These are phyloP conservation scores for Tagetes patula DNA, from an alignment of 129 eudicot genomes.

Conservation along the genomic window DNA sequence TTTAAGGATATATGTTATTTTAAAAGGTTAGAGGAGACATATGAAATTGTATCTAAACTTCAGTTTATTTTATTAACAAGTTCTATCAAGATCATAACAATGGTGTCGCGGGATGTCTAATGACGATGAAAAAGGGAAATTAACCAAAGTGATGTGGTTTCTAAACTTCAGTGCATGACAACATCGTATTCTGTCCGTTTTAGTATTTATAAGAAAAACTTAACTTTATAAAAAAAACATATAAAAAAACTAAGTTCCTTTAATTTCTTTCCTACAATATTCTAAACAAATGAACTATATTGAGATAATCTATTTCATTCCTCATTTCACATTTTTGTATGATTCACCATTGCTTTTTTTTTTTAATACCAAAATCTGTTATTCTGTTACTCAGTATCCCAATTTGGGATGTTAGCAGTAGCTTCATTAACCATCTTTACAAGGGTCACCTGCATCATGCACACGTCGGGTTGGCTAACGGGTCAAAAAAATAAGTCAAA, in stretches of 20 bases:
- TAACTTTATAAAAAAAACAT: background rate
- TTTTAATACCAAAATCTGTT: slow-evolving; percentile 5
- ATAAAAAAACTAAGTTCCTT: background rate
- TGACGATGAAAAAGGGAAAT: too few species aligned
- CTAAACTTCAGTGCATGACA: too few species aligned
- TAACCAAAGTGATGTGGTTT: too few species aligned
- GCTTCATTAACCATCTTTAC: slow-evolving; percentile 73
- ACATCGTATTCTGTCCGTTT: too few species aligned
- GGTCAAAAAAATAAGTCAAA: background rate
- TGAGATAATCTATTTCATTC: background rate
- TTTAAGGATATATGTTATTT: too few species aligned
- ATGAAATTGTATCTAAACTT: too few species aligned
- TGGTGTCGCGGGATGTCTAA: too few species aligned
- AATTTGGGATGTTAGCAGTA: slow-evolving; percentile 60
- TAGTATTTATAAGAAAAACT: too few species aligned
- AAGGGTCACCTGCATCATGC: slow-evolving; percentile 55
- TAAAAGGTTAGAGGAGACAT: too few species aligned
- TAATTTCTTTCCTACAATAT: background rate
- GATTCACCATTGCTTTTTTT: slow-evolving; percentile 3
- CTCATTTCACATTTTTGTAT: slow-evolving; percentile 2
- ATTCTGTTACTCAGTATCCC: slow-evolving; percentile 41
- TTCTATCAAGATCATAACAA: too few species aligned
- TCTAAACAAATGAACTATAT: background rate
- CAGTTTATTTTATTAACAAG: too few species aligned
- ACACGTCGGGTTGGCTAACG: background rate